phyloP scores from a whole-genome alignment of 163 green algal species.

The Scenedesmus sp. region DNA sequence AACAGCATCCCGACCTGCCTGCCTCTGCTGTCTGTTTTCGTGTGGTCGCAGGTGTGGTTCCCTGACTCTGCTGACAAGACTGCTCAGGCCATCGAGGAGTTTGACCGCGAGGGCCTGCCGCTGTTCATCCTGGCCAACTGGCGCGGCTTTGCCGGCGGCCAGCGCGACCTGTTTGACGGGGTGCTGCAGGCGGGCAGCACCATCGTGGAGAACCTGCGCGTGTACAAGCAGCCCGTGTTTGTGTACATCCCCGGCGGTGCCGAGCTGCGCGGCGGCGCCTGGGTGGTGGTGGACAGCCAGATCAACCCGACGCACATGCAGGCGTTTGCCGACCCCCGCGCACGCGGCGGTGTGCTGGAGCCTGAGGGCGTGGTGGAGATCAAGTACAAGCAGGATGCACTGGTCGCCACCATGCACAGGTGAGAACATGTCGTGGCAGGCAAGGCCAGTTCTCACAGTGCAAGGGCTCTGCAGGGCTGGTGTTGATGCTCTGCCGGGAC shows the following conservation, averaged over 20 bases:
- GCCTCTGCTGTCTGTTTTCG: neutral
- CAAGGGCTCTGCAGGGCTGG: neutral
- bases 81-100: conserved; percentile 97
- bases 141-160: conserved; percentile 97
- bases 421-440: neutral
- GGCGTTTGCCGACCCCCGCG: conserved; percentile 83
- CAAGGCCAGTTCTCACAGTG: neutral
- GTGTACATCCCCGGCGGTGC: conserved; percentile 96
- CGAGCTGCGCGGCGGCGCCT: conserved; percentile 98
- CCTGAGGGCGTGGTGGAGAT: conserved; percentile 98
- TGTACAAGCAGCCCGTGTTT: conserved; percentile 94
- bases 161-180: conserved; percentile 98
- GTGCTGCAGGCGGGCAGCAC: conserved; percentile 94
- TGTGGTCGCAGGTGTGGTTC: conserved; percentile 93
- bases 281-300: conserved; percentile 98
- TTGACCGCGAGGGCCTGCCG: conserved; percentile 95
- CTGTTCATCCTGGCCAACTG: conserved; percentile 99
- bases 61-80: conserved; percentile 98
- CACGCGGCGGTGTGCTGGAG: conserved; percentile 95
- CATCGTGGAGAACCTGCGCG: conserved; percentile 96
- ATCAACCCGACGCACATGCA: conserved; percentile 68
- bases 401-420: conserved; percentile 92
- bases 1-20: neutral
- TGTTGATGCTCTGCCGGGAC: neutral
- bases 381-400: conserved; percentile 94